Evolutionary conservation across 257 asterid species (phyloP), one percentile per base, ranked within the genome.

Genomic region (Datura wrightii): DNA sequence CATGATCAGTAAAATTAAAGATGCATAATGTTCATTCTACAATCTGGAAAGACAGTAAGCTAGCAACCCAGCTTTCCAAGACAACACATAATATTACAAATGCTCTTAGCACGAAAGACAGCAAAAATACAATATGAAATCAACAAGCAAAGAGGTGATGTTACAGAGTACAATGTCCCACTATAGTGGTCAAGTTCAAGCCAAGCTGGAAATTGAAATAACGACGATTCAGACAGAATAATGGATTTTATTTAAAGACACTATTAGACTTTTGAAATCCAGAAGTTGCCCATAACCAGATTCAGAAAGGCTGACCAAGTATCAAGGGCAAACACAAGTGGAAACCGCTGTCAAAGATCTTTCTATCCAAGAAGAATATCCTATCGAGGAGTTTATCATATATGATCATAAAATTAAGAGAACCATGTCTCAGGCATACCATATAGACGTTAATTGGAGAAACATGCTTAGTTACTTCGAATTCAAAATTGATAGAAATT

Each of bases 21-120:
- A 24, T 74, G 80, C 80, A 74, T 19, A 74, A 74, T 19, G 19
- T 19, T 74, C 58, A 72, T 44, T 72, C 58, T 44, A 72, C 80
- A 48, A 10, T 19, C 55, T 72, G 58, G 5, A 3, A 48, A 19
- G 11, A 46, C 39, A 41, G 54, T 14, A 39, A n/a, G 54, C 19
- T 41, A 19, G 58, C 36, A 48, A 46, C 58, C 58, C 10, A 72
- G 14, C n/a, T 72, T n/a, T 24, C 44, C 39, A 44, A 72, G 80
- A 72, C 80, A 19, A 44, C 80, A 72, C 19, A 19, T 72, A 72
- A 72, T 24, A 19, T 46, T 72, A 72, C 76, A 46, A 44, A 46
- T 37, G 46, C 72, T 34, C 46, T 13, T 36, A 36, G 74, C 74
- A 36, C 10, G 19, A 36, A 66, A 0, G 46, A 14, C 74, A 14